Base-by-base conservation (phyloP, 345 rosid genomes). In the Eutrema yunnanense region DNA sequence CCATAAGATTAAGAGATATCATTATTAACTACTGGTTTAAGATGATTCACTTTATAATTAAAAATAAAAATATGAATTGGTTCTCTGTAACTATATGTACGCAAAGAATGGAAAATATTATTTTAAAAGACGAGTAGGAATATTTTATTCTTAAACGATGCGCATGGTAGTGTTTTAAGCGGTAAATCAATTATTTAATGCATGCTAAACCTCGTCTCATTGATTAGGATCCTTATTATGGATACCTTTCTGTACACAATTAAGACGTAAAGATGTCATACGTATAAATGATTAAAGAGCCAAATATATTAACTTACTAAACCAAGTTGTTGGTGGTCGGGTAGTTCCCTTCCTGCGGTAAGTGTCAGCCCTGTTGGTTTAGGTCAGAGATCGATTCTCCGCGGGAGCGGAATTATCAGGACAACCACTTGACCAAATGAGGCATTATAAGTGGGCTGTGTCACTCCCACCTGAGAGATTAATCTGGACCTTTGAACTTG, bases 161-260 rank as follows among this genome's bases (percentile, higher is more conserved):
- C 77, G 77, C 65, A 30, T 65, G 60, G 44, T 64, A 73, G 49
- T 64, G 32, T 43, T 54, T 38, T 16, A 12, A 47, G 67, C 49
- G 16, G 37, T 46, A 55, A 29, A 65, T 56, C 26, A 56, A 22
- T 44, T 16, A 10, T 65, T 32, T 11, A 40, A 40, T 73, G 65
- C 72, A 73, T 65, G 72, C 77, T 65, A 56, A 73, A 11, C 12
- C 52, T 37, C 44, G 53, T n/a, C 44, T 53, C 58, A 30, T 30
- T 29, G 56, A 73, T 41, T 55, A 65, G 49, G 50, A 19, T 32
- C 66, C 38, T 63, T 63, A 51, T 34, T 51, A 41, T 52, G 36
- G 9, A 53, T 14, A 36, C 22, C 40, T 43, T 62, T 44, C 51
- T 16, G 26, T 1, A 38, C 26, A 50, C 57, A 55, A 10, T 16